These are phyloP conservation scores for Aspergillus novofumigatus DNA, from an alignment of 2,329 filamentous ascomycete species.

Conservation along the genomic window DNA sequence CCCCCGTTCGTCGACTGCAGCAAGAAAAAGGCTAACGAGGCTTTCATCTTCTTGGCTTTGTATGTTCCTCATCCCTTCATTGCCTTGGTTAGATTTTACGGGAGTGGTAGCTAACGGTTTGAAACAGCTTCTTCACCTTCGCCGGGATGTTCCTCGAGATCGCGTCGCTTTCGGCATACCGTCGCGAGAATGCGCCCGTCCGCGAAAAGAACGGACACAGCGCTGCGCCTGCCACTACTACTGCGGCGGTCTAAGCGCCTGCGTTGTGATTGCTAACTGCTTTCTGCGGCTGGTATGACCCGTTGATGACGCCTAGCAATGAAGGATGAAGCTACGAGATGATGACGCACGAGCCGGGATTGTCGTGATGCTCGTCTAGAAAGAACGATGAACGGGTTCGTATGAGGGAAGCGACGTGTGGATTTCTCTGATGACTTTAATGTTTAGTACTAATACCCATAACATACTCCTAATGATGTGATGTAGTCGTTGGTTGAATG, in stretches of 20 bases:
- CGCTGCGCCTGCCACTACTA: slow-evolving; percentile 13
- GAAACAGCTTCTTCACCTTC: slow-evolving; percentile 40
- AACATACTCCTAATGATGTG: neutral
- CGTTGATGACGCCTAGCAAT: neutral
- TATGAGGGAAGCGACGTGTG: neutral
- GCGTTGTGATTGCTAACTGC: too few relatives aligned
- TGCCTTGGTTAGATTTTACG: too few relatives aligned
- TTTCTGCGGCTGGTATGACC: neutral
- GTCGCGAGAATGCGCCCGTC: slow-evolving; percentile 15
- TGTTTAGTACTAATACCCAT: neutral
- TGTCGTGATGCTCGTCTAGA: neutral
- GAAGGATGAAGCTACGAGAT: neutral
- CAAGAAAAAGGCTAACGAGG: slow-evolving; percentile 39
- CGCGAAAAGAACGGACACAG: slow-evolving; percentile 25
- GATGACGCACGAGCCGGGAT: neutral
- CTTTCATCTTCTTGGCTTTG: slow-evolving; percentile 46
- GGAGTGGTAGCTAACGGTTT: neutral
- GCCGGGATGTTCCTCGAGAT: slow-evolving; percentile 37
- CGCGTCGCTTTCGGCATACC: slow-evolving; percentile 31
- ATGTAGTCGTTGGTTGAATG: neutral
- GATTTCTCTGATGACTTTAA: neutral
- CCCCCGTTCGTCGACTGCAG: slow-evolving; percentile 33
- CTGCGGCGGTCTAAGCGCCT: neutral
- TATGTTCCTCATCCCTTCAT: slow-evolving; percentile 21
- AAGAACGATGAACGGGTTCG: neutral